Percentiles rank a stretch among this genome's conserved stretches.
Evolutionary conservation across 176 grass and related monocot species (phyloP).

Genomic region (Eremochloa ophiuroides): DNA sequence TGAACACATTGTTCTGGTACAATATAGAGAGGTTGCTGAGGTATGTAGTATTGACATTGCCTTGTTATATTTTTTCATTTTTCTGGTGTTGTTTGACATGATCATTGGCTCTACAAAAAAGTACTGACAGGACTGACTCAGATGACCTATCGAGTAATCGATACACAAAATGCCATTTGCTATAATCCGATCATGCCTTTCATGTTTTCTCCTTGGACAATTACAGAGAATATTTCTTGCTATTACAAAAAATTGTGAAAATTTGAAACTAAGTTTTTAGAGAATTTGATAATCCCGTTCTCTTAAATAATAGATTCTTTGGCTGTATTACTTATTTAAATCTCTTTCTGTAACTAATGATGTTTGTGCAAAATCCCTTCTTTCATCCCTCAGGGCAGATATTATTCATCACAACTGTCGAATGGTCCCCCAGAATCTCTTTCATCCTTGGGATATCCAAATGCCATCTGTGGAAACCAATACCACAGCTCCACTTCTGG

Average conservation of each 20-base stretch:
- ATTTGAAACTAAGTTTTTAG: background rate
- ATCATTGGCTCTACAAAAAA: conserved; percentile 10
- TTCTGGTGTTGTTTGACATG: conserved; percentile 17
- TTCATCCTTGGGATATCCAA: conserved; percentile 40
- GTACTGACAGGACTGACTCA: background rate
- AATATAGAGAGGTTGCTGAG: conserved; percentile 89
- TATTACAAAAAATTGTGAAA: conserved; percentile 9
- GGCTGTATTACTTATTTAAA: background rate
- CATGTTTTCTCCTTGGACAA: background rate
- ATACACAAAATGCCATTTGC: background rate
- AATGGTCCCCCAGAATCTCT: conserved; percentile 50
- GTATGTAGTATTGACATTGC: conserved; percentile 44
- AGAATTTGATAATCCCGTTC: conserved; percentile 2
- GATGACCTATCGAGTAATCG: background rate
- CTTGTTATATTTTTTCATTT: conserved; percentile 14
- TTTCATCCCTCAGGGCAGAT: conserved; percentile 60
- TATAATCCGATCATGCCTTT: background rate
- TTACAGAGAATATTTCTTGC: conserved; percentile 7
- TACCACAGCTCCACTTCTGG: conserved; percentile 31
- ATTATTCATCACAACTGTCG: conserved; percentile 51
- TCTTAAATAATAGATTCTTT: background rate
- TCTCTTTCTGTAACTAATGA: background rate
- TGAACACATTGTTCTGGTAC: conserved; percentile 93
- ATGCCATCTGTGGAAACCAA: conserved; percentile 27
- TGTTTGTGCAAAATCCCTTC: conserved; percentile 11